phyloP scores from a whole-genome alignment of 805 yeast genomes.

The Suhomyces vadensis region DNA sequence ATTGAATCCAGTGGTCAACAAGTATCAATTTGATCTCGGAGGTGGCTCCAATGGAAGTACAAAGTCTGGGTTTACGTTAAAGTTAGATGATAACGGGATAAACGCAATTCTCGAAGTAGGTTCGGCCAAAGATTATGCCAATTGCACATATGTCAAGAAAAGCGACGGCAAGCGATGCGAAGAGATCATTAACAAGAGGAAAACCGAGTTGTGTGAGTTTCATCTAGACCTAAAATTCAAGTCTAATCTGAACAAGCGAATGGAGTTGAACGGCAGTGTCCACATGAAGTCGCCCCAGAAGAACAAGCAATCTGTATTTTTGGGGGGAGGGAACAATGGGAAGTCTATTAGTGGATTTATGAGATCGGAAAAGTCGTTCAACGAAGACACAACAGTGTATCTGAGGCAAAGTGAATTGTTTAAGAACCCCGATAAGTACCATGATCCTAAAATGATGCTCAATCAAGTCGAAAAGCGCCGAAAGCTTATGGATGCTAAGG shows the following conservation, averaged over 20 bases:
- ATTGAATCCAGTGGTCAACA: conserved; percentile 66
- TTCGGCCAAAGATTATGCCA: conserved; percentile 61
- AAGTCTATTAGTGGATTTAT: conserved; percentile 11
- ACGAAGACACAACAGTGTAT: conserved; percentile 27
- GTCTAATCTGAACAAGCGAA: conserved; percentile 57
- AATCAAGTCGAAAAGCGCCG: conserved; percentile 38
- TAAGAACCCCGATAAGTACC: conserved; percentile 36
- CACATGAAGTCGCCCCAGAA: conserved; percentile 57
- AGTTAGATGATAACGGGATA: conserved; percentile 47
- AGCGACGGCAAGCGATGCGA: conserved; percentile 54
- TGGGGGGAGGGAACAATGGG: conserved; percentile 31
- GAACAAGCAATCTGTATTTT: conserved; percentile 36
- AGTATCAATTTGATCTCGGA: conserved; percentile 26
- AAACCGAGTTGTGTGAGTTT: conserved; percentile 62
- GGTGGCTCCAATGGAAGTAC: conserved; percentile 14
- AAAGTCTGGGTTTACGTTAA: conserved; percentile 49
- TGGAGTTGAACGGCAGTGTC: conserved; percentile 70
- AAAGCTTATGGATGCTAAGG: conserved; percentile 28
- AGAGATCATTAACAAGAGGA: conserved; percentile 56
- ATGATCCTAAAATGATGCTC: conserved; percentile 46
- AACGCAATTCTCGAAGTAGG: conserved; percentile 74
- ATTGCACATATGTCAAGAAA: conserved; percentile 55
- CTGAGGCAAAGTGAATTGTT: conserved; percentile 15
- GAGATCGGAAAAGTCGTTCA: conserved; percentile 16
- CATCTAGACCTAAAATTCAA: conserved; percentile 64